A percentile compares a stretch with the other conserved stretches of the same genome.
These are phyloP conservation scores for Trichomonas tenax DNA, from an alignment of 208 protist genomes.

Conservation along the genomic window DNA sequence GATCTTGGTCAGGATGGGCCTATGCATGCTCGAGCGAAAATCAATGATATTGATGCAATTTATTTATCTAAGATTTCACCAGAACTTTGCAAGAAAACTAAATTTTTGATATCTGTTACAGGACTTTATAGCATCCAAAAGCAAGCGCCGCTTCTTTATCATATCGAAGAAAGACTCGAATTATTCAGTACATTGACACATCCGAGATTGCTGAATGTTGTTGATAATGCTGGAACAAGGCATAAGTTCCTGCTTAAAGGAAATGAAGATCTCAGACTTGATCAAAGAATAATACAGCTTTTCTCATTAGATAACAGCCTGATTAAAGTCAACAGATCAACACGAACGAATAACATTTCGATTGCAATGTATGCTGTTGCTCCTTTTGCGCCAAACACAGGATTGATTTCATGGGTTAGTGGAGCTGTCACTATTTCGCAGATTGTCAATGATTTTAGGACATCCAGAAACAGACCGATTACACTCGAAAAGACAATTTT, in stretches of 20 bases:
- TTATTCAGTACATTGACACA: background rate
- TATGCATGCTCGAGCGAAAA: background rate
- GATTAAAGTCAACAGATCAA: background rate
- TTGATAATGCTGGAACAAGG: background rate
- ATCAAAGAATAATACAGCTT: slow-evolving; percentile 23
- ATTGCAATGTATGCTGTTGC: background rate
- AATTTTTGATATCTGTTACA: background rate
- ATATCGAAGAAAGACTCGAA: background rate
- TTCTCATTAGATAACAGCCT: background rate
- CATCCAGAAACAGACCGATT: background rate
- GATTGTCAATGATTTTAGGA: background rate
- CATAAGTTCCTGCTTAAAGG: slow-evolving; percentile 20
- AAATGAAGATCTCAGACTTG: slow-evolving; percentile 22
- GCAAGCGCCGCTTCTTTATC: background rate
- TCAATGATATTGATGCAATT: background rate
- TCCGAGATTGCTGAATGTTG: background rate
- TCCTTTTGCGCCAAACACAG: background rate
- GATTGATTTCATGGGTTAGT: slow-evolving; percentile 1
- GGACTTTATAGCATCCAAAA: background rate
- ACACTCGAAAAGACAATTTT: background rate
- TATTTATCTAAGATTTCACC: background rate
- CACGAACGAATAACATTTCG: background rate
- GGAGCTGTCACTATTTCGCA: background rate
- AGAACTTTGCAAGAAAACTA: background rate
- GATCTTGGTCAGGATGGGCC: background rate